Evolutionary conservation across 1,284 basidiomycete genomes (phyloP), one percentile per base, ranked within the genome.

Genomic region (Ceratobasidium sp.): DNA sequence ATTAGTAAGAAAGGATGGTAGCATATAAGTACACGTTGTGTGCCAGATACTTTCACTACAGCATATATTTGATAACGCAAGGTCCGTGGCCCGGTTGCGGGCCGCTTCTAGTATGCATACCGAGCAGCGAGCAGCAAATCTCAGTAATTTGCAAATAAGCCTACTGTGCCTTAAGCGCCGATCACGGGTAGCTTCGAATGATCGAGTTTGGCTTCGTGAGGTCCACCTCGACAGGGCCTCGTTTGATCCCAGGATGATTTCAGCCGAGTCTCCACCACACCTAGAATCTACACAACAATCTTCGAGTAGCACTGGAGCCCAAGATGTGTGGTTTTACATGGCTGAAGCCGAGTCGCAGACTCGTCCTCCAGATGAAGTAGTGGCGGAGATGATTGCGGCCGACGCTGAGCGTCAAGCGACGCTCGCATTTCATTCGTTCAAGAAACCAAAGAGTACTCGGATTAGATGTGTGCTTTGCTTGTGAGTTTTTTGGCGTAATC

Each of bases 261-360:
- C 60, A 63, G 60, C 60, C 4, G 60, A 63, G 14, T 50, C 60
- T 17, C 45, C 59, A 4, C 59, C 59, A 6, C 41, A 44, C 19
- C 19, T 41, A 17, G n/a, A 31, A 7, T 44, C 47, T 29, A 7
- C 60, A 11, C 27, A 44, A 11, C 31, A 63, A 9, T 45, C 47
- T 19, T 63, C 60, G 1, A n/a, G 24, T 15, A 63, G 45, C 22
- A 63, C 45, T 44, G 60, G 60, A 22, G 60, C 60, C 45, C 60
- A 63, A 29, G 60, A 69, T 53, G 66, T 69, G 36, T 69, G 66
- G 66, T 69, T 56, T 41, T 69, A 56, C 44, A 69, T 69, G 66
- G 51, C 66, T 17, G 51, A 57, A 19, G 66, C 66, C 11, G 51
- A 51, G 22, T 56, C 66, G 3, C 53, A 51, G 27, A 44, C 36